phyloP scores from a whole-genome alignment of 1,139 yeast species.

The Suhomyces guaymorum region DNA sequence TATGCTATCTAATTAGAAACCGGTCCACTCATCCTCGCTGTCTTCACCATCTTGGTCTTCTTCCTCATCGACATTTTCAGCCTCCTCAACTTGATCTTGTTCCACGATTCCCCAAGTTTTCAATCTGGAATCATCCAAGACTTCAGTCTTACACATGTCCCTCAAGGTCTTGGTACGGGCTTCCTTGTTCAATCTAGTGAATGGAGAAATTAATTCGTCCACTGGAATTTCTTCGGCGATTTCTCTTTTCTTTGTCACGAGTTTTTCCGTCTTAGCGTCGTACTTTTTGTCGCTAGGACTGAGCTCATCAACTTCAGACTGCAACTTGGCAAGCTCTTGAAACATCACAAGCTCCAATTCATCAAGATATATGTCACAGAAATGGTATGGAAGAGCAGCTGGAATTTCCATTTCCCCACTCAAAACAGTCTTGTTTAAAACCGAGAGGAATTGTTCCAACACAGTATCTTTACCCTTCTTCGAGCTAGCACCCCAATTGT shows the following conservation, averaged over 20 bases:
- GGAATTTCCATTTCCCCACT: slow-evolving; percentile 64
- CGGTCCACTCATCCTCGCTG: slow-evolving; percentile 49
- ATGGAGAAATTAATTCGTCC: slow-evolving; percentile 55
- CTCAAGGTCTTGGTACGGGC: slow-evolving; percentile 66
- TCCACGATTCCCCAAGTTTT: slow-evolving; percentile 62
- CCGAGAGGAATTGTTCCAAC: slow-evolving; percentile 48
- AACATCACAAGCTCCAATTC: slow-evolving; percentile 73
- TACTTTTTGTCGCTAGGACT: slow-evolving; percentile 30
- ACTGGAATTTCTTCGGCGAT: slow-evolving; percentile 55
- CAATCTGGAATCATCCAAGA: slow-evolving; percentile 65
- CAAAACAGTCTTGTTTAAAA: slow-evolving; percentile 40
- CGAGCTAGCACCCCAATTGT: slow-evolving; percentile 48
- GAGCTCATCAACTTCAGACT: slow-evolving; percentile 41
- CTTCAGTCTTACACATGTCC: slow-evolving; percentile 62
- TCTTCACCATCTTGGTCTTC: slow-evolving; percentile 16
- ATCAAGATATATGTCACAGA: slow-evolving; percentile 80
- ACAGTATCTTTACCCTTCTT: slow-evolving; percentile 43
- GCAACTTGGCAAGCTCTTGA: slow-evolving; percentile 41
- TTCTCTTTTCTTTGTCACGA: slow-evolving; percentile 26
- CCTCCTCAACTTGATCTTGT: slow-evolving; percentile 22
- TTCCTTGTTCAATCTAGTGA: slow-evolving; percentile 50
- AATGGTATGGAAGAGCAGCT: slow-evolving; percentile 79
- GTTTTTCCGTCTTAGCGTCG: slow-evolving; percentile 29
- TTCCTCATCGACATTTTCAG: slow-evolving; percentile 21
- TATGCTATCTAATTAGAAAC: slow-evolving; percentile 29